Conservation (phyloP, 257 asterid genomes). For the Capsicum baccatum region DNA sequence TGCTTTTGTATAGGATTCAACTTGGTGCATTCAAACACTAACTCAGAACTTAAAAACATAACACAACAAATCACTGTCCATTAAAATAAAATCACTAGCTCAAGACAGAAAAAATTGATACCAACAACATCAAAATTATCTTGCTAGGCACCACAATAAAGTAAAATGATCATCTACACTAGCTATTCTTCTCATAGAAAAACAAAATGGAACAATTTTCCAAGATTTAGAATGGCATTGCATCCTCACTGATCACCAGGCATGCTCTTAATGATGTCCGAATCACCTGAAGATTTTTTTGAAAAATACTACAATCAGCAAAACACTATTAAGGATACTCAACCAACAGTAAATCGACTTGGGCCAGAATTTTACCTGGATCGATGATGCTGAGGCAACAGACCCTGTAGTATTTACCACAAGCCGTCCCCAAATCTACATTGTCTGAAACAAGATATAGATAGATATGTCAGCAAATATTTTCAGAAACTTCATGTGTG, state of each 20-base stretch:
- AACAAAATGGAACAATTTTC: not conserved
- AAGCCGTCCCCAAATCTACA: conserved; percentile 77
- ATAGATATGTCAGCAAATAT: not conserved
- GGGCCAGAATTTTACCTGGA: conserved; percentile 48
- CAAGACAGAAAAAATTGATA: not conserved
- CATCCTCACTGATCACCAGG: conserved; percentile 57
- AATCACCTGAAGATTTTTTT: conserved; percentile 54
- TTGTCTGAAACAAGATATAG: conserved; percentile 49
- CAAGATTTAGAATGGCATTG: not conserved
- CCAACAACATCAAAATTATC: conserved; percentile 18
- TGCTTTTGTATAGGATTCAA: not conserved
- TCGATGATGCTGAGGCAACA: conserved; percentile 80
- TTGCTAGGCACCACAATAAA: not conserved
- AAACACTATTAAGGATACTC: not conserved
- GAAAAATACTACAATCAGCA: not conserved
- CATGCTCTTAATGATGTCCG: conserved; percentile 70
- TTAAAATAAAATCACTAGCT: not conserved
- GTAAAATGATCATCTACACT: conserved; percentile 5
- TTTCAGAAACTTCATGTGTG: not conserved
- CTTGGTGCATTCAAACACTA: not conserved
- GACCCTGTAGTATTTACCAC: conserved; percentile 74
- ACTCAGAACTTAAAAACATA: not conserved
- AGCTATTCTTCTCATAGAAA: not conserved
- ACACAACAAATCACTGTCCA: conserved; percentile 22
- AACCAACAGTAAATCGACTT: not conserved